Base-by-base conservation (phyloP, 2,329 filamentous ascomycete species). In the Diaporthe ampelina region DNA sequence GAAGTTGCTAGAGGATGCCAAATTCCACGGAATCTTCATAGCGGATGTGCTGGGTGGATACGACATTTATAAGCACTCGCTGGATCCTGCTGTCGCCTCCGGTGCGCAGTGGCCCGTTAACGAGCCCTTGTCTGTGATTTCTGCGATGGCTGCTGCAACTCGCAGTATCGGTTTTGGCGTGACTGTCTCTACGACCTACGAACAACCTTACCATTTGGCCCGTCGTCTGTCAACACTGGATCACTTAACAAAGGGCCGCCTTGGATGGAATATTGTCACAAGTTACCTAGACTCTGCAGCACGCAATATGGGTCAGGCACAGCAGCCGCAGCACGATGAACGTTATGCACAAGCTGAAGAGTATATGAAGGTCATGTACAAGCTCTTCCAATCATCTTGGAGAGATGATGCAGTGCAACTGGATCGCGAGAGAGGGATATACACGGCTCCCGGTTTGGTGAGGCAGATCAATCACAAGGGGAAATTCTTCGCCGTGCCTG, bases 41-140 rank as follows among this genome's bases (percentile, higher is more conserved):
- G 91, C 91, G 0, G 91, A 93, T 79, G 90, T 92, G 0, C 85
- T 93, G 1, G 88, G 79, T 76, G 90, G 90, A 8, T 93, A 94
- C 79, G 92, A 94, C 83, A 91, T 94, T 6, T 94, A 93, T 82
- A 90, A 90, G 74, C 88, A 91, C 0, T 89, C 89, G 0, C 82
- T 85, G 5, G 86, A 88, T 4, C 88, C 91, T 0, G 90, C 91
- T 0, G 88, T 93, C 65, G 80, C 86, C 0, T 89, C 90, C 0
- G 92, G 91, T 1, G 90, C 91, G 0, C 92, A 94, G 81, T 94
- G 91, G 88, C 92, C 92, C 0, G 90, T 93, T n/a, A 93, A 92
- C 75, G 92, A 94, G 79, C 92, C 92, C 0, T 79, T 94, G 1
- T 85, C 87, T 4, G 86, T 91, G 3, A 85, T 94, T 0, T 86